Base-by-base conservation (phyloP, 2,329 filamentous ascomycete genomes). In the Cadophora sp. region DNA sequence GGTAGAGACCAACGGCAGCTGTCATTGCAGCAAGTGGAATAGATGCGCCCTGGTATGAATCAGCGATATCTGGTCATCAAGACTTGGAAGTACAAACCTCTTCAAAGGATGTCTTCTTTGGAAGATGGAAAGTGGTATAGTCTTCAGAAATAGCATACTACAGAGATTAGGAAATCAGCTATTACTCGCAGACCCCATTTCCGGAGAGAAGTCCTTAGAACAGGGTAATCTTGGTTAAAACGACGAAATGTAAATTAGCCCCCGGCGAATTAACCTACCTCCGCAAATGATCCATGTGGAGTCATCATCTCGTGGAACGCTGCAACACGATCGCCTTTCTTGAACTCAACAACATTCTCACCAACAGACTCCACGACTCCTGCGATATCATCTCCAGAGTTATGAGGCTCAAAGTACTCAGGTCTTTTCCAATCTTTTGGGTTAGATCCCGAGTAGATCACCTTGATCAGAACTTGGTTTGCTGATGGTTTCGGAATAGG, bases 201-300 rank as follows among this genome's bases (percentile, higher is more conserved):
- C 37, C 37, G 3, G 37, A 22, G 19, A 46, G 4, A 4, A 46
- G 16, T n/a, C 43, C 4, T 22, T 4, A 46, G 1, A 48, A 22
- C 5, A 43, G 14, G 14, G 14, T 43, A 8, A 4, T 22, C 43
- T 48, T 48, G 19, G 7, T 1, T 22, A 8, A 22, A 22, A n/a
- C 1, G 43, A 48, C 43, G 19, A 22, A 48, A 22, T 9, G 7
- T 3, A 48, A 7, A 22, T 16, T 16, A 14, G 40, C 40, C 2
- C 5, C 14, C 16, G 40, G 14, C 14, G 2, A 43, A 4, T 16
- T 19, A 43, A 71, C 51, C 12, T 31, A 55, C 51, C 73, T 90
- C 87, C 3, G 88, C 89, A 69, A 84, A 91, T 8, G 81, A 83
- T 2, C 89, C 89, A 43, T 81, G 75, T 0, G 83, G 80, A 0